These are phyloP conservation scores for Talaromyces verruculosus DNA, from an alignment of 2,329 filamentous ascomycete genomes.

Conservation along the genomic window DNA sequence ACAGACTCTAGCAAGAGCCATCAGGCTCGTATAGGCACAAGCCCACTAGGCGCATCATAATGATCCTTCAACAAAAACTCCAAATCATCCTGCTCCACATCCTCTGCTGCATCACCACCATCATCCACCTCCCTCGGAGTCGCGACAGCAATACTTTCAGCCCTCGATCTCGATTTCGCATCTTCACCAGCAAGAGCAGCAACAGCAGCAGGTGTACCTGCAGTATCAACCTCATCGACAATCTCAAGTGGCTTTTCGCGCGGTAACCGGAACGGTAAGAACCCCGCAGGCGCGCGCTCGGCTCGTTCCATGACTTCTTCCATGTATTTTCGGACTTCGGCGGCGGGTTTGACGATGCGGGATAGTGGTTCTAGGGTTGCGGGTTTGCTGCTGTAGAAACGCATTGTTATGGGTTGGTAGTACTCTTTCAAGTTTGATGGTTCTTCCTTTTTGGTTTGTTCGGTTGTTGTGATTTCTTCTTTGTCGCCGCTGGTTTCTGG, in stretches of 20 bases:
- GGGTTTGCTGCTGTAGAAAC: slow-evolving; percentile 54
- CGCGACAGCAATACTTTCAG: neutral
- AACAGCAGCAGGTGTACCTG: slow-evolving; percentile 17
- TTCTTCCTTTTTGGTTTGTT: slow-evolving; percentile 22
- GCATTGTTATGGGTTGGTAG: slow-evolving; percentile 57
- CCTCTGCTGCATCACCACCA: slow-evolving; percentile 21
- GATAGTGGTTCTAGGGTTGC: slow-evolving; percentile 56
- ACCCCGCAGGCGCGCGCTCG: slow-evolving; percentile 55
- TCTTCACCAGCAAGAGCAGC: neutral
- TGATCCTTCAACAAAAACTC: slow-evolving; percentile 41
- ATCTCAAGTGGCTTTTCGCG: slow-evolving; percentile 33
- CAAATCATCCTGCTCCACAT: slow-evolving; percentile 25
- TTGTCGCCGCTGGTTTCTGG: slow-evolving; percentile 23
- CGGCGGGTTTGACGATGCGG: slow-evolving; percentile 55
- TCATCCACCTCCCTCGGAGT: slow-evolving; percentile 7
- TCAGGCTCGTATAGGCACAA: slow-evolving; percentile 33
- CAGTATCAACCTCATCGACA: slow-evolving; percentile 32
- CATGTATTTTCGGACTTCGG: slow-evolving; percentile 57
- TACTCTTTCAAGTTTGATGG: slow-evolving; percentile 43
- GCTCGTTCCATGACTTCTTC: slow-evolving; percentile 58
- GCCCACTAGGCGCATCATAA: slow-evolving; percentile 40
- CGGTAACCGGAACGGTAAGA: slow-evolving; percentile 58
- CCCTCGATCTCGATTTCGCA: neutral
- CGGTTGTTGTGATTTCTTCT: slow-evolving; percentile 19
- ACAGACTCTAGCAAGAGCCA: neutral